phyloP scores from a whole-genome alignment of 1,284 basidiomycete genomes.

The Dichomitus squalens region DNA sequence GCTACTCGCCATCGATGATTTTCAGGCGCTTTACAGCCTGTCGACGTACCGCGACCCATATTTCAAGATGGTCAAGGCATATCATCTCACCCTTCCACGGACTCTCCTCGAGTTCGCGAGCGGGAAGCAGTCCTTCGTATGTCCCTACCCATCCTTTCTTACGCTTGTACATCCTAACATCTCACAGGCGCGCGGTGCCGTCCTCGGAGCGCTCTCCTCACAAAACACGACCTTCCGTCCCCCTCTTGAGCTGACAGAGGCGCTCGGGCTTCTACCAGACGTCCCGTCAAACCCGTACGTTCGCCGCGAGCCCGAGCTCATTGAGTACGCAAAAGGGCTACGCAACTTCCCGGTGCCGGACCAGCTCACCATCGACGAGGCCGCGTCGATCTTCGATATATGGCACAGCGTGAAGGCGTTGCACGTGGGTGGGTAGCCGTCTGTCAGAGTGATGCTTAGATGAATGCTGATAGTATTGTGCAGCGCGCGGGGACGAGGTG shows the following conservation, averaged over 20 bases:
- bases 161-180: conserved; percentile 15
- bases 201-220: conserved; percentile 66
- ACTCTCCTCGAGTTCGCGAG: conserved; percentile 77
- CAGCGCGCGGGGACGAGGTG: conserved; percentile 50
- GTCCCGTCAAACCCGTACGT: conserved; percentile 50
- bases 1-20: conserved; percentile 85
- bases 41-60: conserved; percentile 77
- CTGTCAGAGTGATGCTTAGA: background rate
- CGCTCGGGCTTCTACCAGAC: conserved; percentile 46
- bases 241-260: conserved; percentile 61
- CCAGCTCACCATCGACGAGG: conserved; percentile 60
- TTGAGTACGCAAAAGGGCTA: conserved; percentile 58
- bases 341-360: conserved; percentile 57
- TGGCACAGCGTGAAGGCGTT: conserved; percentile 64
- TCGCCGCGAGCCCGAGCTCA: conserved; percentile 45
- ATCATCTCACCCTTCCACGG: conserved; percentile 83
- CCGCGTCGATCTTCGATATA: conserved; percentile 66
- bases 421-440: conserved; percentile 44
- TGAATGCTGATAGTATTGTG: background rate
- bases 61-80: conserved; percentile 72
- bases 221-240: conserved; percentile 55
- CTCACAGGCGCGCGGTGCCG: conserved; percentile 57
- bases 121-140: conserved; percentile 68
- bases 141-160: background rate
- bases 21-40: conserved; percentile 80